Evolutionary conservation across 805 yeast species (phyloP), one percentile per base, ranked within the genome.

Genomic region (Priceomyces carsonii): DNA sequence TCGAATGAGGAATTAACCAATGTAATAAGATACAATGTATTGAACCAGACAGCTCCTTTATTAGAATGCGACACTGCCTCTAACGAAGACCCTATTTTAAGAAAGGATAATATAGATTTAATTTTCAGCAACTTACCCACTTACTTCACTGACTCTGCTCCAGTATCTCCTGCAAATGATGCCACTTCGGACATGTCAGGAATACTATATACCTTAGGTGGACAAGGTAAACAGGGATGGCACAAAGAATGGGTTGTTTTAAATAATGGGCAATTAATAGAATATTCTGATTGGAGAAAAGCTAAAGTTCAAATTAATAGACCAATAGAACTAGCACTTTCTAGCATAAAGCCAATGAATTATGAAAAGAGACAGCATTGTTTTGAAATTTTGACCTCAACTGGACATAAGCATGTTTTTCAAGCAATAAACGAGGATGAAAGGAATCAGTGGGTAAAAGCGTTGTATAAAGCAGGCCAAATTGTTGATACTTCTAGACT

Each of bases 241-340:
- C 95, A 87, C 56, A 87, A 86, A 50, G 89, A 83, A 55, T 85
- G 95, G 90, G 85, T 88, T 1, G 85, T 80, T 0, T 64, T 87
- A 32, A 72, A 75, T 9, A 75, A 78, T n/a, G 89, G 91, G 2
- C 73, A 70, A 39, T 61, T 88, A 26, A 67, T 71, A 28, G 93
- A 87, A 51, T 87, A 75, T 53, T 71, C 82, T 29, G 89, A 87
- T 58, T 88, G 95, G 93, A 75, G 90, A 47, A 76, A 71, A 37
- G 87, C 87, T 14, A 66, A 68, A 13, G 74, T 71, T 19, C 68
- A 79, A 12, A 77, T 85, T 42, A 73, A 79, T 43, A 72, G 71
- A 14, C 89, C 93, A 3, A 75, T 88, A 9, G 85, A 84, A 40
- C 57, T 88, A 26, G 80, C 87, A 1, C 69, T 84, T 41, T 79